Evolutionary conservation across 177 flowering plant genomes (phyloP), one percentile per base, ranked within the genome.

Genomic region (Vitis hybrid): DNA sequence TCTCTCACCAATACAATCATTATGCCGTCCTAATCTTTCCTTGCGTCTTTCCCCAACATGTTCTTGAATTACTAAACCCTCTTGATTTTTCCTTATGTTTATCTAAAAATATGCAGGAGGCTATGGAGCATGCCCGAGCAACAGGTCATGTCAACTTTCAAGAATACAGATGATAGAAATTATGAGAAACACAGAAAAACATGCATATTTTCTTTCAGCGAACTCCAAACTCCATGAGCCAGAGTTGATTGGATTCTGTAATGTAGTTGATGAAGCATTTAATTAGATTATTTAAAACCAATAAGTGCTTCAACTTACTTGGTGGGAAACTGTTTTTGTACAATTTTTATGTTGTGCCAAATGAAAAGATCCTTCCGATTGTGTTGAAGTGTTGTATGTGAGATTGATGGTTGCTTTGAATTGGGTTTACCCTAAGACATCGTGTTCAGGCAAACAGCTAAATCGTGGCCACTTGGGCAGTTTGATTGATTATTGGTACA

Each of bases 131-230:
- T 88, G 99, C 99, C 20, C 84, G 86, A 72, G 91, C 88, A 50
- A 95, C 99, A 18, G 97, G 98, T 15, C 98, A 95, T 84, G 92
- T 83, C 75, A 95, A 93, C 81, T 95, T 95, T 74, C 97, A 92
- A 73, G 99, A 95, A 68, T 95, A 84, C 69, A 83, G 80, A 79
- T 89, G 67, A 79, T 2, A 20, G 47, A 17, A 19, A 66, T 31
- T 52, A 15, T 62, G 65, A 13, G 11, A 14, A 15, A 33, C 49
- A 14, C 0, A 18, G 11, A 11, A 11, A 20, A 65, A 47, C n/a
- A 11, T 10, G n/a, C 19, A 59, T 6, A 59, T 28, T 62, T 58
- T 33, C 19, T 59, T 18, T 38, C 50, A 64, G 38, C 38, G 64
- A 65, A 11, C 69, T 72, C 17, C 59, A 22, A 65, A 11, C 69